These are phyloP conservation scores for Mortierella hygrophila DNA, from an alignment of 192 early-diverging fungal species.

Conservation along the genomic window DNA sequence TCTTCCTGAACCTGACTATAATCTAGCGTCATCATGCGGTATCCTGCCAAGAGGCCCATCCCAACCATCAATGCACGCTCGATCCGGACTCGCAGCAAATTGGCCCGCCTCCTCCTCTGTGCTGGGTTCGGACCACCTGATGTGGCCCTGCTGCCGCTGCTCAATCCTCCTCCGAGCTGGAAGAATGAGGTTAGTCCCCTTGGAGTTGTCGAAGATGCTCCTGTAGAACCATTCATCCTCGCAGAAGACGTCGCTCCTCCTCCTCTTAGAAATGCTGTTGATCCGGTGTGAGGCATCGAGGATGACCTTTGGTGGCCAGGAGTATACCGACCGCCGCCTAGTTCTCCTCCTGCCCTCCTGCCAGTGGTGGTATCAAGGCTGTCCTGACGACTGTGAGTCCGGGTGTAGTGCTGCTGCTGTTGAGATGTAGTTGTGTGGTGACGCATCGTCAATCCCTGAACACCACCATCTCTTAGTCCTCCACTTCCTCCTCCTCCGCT, in stretches of 20 bases:
- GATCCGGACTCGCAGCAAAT: slow-evolving; percentile 48
- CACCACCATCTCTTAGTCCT: background rate
- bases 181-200: background rate
- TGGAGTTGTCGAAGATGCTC: background rate
- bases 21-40: slow-evolving; percentile 51
- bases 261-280: background rate
- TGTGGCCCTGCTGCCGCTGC: background rate
- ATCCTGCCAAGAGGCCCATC: slow-evolving; percentile 45
- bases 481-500: background rate
- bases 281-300: background rate
- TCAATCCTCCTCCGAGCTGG: background rate
- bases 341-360: background rate
- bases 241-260: background rate
- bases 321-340: background rate
- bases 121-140: background rate
- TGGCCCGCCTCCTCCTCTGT: slow-evolving; percentile 35
- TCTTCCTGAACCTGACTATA: slow-evolving; percentile 6
- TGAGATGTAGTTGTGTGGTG: background rate
- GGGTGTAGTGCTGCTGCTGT: background rate
- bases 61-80: slow-evolving; percentile 51
- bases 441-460: slow-evolving; percentile 1
- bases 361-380: background rate
- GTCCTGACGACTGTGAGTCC: background rate
- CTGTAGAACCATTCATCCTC: background rate
- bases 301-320: background rate